A percentile compares a stretch with the other conserved stretches of the same genome.
phyloP scores from a whole-genome alignment of 257 asterid species.

The Penstemon newberryi region DNA sequence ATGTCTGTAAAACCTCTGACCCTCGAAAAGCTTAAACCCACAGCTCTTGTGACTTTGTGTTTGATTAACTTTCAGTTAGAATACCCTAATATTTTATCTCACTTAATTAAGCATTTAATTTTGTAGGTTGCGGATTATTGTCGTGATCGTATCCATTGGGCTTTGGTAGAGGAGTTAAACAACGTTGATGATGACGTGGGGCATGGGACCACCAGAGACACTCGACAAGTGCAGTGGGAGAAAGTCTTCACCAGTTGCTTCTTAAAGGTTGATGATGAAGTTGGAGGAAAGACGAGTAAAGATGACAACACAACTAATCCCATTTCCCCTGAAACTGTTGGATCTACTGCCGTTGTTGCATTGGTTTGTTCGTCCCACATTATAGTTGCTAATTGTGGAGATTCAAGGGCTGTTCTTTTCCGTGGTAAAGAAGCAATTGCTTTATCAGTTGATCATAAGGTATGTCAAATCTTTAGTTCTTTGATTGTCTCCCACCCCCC shows the following conservation, averaged over 20 bases:
- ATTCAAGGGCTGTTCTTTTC: constrained; percentile 85
- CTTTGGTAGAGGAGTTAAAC: constrained; percentile 63
- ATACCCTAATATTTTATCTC: too few relatives aligned
- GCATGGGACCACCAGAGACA: constrained; percentile 41
- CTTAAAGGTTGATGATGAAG: constrained; percentile 72
- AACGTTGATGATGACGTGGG: constrained; percentile 29
- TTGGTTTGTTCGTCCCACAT: constrained; percentile 76
- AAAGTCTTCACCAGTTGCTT: constrained; percentile 65
- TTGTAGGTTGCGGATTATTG: constrained; percentile 85
- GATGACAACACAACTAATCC: constrained; percentile 40
- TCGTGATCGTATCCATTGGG: constrained; percentile 67
- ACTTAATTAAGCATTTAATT: neutral
- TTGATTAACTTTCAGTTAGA: too few relatives aligned
- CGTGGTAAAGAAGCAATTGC: constrained; percentile 87
- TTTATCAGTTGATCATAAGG: constrained; percentile 78
- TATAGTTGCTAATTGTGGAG: constrained; percentile 81
- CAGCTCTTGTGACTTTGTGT: neutral
- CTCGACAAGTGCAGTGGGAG: constrained; percentile 69
- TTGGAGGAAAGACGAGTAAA: constrained; percentile 45
- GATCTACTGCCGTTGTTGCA: constrained; percentile 85
- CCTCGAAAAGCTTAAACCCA: neutral
- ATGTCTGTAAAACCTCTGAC: neutral
- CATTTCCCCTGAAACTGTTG: constrained; percentile 76
- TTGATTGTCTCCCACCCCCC: neutral
- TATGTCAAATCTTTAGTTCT: constrained; percentile 28